Evolutionary conservation across 2,329 filamentous ascomycete species (phyloP).

Genomic region (Ophiostoma angusticollis): DNA sequence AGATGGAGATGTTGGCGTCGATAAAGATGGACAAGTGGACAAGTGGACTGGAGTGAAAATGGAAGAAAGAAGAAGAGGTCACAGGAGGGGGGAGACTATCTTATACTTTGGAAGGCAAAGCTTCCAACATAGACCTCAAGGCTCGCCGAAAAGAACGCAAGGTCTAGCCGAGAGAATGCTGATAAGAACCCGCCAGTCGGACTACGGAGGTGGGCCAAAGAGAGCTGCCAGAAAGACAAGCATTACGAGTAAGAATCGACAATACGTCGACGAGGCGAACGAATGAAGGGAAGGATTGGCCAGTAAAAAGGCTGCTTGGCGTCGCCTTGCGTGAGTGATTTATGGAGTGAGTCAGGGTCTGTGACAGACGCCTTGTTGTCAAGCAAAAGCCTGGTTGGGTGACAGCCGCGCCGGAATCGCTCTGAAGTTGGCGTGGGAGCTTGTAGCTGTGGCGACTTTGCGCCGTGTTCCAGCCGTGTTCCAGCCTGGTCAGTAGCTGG

Average conservation of each 20-base stretch:
- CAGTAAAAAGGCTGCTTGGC: too few relatives aligned
- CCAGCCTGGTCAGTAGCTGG: not conserved
- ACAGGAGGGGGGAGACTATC: not conserved
- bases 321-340: conserved; percentile 12
- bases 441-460: too few relatives aligned
- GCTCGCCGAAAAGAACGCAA: conserved; percentile 4
- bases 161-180: not conserved
- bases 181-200: too few relatives aligned
- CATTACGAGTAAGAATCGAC: not conserved
- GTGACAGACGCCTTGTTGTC: conserved; percentile 8
- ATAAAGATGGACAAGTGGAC: too few relatives aligned
- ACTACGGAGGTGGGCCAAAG: not conserved
- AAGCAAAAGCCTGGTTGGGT: conserved; percentile 4
- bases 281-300: too few relatives aligned
- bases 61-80: not conserved
- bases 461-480: too few relatives aligned
- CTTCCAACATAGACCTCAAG: not conserved
- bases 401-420: conserved; percentile 6
- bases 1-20: not conserved
- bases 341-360: not conserved
- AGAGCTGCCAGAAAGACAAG: not conserved
- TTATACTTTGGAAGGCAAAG: conserved; percentile 8
- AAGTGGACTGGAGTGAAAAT: not conserved
- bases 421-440: too few relatives aligned
- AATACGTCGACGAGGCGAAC: too few relatives aligned